Evolutionary conservation across 805 yeast species (phyloP).

Genomic region (Saturnispora silvae): DNA sequence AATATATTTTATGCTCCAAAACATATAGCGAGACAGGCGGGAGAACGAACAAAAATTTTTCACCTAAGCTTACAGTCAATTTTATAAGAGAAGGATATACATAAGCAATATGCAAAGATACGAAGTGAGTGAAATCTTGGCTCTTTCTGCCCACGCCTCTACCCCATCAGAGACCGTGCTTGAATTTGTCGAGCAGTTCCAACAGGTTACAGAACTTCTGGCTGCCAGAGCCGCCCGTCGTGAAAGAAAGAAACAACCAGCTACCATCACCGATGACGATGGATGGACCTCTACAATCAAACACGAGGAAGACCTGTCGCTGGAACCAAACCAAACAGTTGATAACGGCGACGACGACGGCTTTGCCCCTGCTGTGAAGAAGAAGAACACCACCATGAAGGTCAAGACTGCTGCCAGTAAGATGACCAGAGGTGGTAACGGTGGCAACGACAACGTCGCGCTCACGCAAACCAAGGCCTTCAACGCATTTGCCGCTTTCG

Average conservation of each 20-base stretch:
- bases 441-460: constrained; percentile 55
- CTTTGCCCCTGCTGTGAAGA: constrained; percentile 7
- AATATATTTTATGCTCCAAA: too few relatives aligned
- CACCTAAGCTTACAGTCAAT: too few relatives aligned
- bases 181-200: constrained; percentile 4
- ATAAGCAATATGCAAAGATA: constrained; percentile 5
- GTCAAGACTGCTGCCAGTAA: constrained; percentile 66
- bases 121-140: constrained; percentile 4
- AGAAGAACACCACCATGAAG: constrained; percentile 38
- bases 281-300: constrained; percentile 68
- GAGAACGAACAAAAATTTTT: too few relatives aligned
- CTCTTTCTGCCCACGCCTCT: constrained; percentile 1
- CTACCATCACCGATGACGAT: constrained; percentile 56
- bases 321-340: constrained; percentile 28
- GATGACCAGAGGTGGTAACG: constrained; percentile 60
- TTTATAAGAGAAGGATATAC: too few relatives aligned
- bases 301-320: constrained; percentile 21
- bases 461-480: constrained; percentile 56
- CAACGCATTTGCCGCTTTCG: constrained; percentile 77
- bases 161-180: constrained; percentile 4
- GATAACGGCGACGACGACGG: constrained; percentile 35
- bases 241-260: constrained; percentile 27
- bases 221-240: constrained; percentile 5
- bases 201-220: constrained; percentile 6
- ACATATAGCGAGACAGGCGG: too few relatives aligned